Evolutionary conservation across 1,139 yeast species (phyloP).

Genomic region (Saccharomyces hybrid): DNA sequence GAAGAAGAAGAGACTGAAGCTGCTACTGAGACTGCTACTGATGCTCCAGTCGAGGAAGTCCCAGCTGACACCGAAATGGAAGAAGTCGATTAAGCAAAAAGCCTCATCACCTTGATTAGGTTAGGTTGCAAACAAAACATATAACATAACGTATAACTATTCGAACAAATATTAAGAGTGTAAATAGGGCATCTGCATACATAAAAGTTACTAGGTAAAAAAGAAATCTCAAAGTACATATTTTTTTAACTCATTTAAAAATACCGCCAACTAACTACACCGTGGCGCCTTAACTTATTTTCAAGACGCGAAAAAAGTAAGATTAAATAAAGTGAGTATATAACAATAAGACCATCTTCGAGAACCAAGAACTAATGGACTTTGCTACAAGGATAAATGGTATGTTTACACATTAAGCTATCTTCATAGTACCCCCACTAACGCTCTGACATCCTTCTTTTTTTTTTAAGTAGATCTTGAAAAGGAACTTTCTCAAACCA

Average conservation of each 20-base stretch:
- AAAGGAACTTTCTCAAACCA: slow-evolving; percentile 3
- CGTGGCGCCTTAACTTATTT: background rate
- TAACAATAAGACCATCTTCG: background rate
- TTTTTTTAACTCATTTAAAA: too few relatives aligned
- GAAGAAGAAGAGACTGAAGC: too few relatives aligned
- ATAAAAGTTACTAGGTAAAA: background rate
- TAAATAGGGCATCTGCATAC: slow-evolving; percentile 1
- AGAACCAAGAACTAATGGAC: background rate
- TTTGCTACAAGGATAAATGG: background rate
- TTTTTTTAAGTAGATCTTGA: background rate
- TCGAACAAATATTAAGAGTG: background rate
- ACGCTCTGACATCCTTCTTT: too few relatives aligned
- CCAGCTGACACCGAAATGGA: slow-evolving; percentile 95
- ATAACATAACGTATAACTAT: background rate
- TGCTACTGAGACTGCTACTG: slow-evolving; percentile 44
- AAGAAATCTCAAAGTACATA: too few relatives aligned
- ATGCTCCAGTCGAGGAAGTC: slow-evolving; percentile 51
- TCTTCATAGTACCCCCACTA: too few relatives aligned
- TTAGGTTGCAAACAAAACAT: background rate
- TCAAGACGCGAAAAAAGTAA: background rate
- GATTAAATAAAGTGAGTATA: background rate
- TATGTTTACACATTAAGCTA: too few relatives aligned
- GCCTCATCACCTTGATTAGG: background rate
- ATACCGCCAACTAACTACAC: too few relatives aligned
- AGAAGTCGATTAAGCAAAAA: slow-evolving; percentile 75